Percentiles rank a stretch among this genome's conserved stretches.
Evolutionary conservation across 1,284 basidiomycete species (phyloP).

Genomic region (Flammula alnicola): DNA sequence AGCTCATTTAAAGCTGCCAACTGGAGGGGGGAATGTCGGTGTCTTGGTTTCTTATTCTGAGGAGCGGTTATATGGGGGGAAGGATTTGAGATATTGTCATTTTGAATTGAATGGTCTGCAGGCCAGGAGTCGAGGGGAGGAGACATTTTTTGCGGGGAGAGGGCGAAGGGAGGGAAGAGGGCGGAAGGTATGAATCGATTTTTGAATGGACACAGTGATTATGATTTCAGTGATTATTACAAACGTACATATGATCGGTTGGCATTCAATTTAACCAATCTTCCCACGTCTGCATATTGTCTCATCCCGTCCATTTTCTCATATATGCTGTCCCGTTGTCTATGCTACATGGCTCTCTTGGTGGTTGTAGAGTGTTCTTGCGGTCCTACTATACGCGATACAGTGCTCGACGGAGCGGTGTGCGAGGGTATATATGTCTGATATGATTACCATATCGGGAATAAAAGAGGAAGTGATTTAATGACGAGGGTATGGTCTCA

Average conservation of each 20-base stretch:
- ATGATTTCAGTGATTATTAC: conserved; percentile 30
- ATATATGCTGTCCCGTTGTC: not conserved
- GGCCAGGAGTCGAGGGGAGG: conserved; percentile 28
- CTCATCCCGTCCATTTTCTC: conserved; percentile 10
- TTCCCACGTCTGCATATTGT: conserved; percentile 29
- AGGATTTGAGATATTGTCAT: conserved; percentile 10
- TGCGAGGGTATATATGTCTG: too few species aligned
- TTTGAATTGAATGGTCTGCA: conserved; percentile 17
- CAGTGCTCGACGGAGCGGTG: too few species aligned
- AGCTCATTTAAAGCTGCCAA: conserved; percentile 76
- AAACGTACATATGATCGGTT: conserved; percentile 29
- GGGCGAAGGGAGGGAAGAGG: conserved; percentile 24
- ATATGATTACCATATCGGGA: too few species aligned
- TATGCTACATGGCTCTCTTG: too few species aligned
- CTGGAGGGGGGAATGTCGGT: conserved; percentile 72
- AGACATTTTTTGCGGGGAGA: conserved; percentile 24
- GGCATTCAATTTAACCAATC: conserved; percentile 28
- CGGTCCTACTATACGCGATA: too few species aligned
- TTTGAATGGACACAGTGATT: conserved; percentile 27
- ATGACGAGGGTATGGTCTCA: too few species aligned
- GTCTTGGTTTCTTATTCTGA: conserved; percentile 70
- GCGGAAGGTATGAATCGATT: conserved; percentile 24
- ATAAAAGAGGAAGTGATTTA: too few species aligned
- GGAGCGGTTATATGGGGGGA: conserved; percentile 26
- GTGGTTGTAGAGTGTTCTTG: too few species aligned